phyloP scores from a whole-genome alignment of 73 alveolate species.

The Tetrahymena thermophila region DNA sequence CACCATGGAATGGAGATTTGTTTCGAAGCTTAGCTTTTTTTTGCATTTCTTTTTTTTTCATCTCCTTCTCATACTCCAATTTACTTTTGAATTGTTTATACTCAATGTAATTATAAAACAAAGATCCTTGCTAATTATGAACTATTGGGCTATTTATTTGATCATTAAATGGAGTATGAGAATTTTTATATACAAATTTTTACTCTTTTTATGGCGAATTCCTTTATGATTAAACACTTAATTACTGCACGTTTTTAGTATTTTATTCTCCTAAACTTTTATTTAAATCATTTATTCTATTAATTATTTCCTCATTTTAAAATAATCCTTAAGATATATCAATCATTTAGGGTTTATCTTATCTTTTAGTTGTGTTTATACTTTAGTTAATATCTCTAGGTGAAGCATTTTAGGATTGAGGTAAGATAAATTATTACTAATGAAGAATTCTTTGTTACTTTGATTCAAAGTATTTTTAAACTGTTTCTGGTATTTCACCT shows the following conservation, averaged over 20 bases:
- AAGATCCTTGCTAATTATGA: background rate
- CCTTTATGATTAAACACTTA: background rate
- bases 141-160: background rate
- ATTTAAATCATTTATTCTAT: background rate
- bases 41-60: background rate
- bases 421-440: background rate
- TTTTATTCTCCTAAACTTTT: background rate
- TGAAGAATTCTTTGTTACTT: background rate
- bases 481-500: background rate
- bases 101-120: background rate
- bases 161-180: background rate
- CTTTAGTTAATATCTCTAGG: background rate
- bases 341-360: background rate
- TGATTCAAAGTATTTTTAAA: background rate
- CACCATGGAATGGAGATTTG: background rate
- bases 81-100: background rate
- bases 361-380: background rate
- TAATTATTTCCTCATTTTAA: background rate
- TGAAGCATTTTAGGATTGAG: background rate
- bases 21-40: background rate
- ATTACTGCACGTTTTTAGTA: background rate
- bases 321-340: background rate
- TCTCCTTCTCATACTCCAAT: background rate
- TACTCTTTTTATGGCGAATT: background rate
- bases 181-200: background rate